Evolutionary conservation across 2,329 filamentous ascomycete species (phyloP), one percentile per base, ranked within the genome.

Genomic region (Xylaria sp.): DNA sequence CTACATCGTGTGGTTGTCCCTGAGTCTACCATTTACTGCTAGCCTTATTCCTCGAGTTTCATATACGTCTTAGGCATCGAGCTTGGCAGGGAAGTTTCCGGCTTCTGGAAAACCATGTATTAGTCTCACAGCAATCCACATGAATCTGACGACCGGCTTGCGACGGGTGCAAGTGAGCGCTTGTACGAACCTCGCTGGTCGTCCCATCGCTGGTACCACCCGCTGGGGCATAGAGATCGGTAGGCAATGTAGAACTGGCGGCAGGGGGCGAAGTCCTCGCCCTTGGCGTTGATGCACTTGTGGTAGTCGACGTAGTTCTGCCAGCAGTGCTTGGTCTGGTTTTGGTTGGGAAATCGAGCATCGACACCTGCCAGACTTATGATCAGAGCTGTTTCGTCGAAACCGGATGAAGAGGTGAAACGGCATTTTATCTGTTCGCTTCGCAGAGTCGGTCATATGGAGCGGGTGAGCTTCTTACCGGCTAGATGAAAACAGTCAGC

Each of bases 221-320:
- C 89, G 83, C 92, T 96, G 78, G 97, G 96, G 92, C 97, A 99
- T 76, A 99, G 91, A 76, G 96, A 98, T 83, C 93, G 92, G 89
- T 97, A 99, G 78, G 96, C 94, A 79, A 97, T 90, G 88, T 90
- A 94, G 89, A 99, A 99, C 95, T 99, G 77, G 67, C 91, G 92
- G 92, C 95, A 98, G 75, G 95, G 95, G 78, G 93, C 91, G 84
- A 98, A 98, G 82, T 98, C 94, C 88, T 98, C 95, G 84, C 95
- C 95, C 90, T 98, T 98, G 85, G 94, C 95, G 82, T 91, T 87
- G 84, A 98, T 94, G 88, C 96, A 99, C 90, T 99, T 99, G 91
- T 99, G 93, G 89, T 99, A 98, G 85, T 99, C 96, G 87, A 99
- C 96, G 86, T 99, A 99, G 90, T 99, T 99, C 85, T 99, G 97